These are phyloP conservation scores for Phialophora verrucosa DNA, from an alignment of 2,329 filamentous ascomycete species.

Conservation along the genomic window DNA sequence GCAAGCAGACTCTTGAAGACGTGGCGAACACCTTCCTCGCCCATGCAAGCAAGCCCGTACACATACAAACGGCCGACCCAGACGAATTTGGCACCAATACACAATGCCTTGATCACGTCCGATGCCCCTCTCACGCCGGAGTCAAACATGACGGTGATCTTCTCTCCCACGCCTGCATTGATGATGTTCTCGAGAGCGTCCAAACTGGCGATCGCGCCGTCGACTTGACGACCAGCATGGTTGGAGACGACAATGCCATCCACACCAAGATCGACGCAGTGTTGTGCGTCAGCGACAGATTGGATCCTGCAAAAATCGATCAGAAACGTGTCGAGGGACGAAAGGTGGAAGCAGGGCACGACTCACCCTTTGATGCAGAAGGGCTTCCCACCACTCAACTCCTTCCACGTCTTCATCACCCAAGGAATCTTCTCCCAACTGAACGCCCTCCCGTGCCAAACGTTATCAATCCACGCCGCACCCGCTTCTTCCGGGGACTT, in stretches of 20 bases:
- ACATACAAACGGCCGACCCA: slow-evolving; percentile 66
- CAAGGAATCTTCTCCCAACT: slow-evolving; percentile 71
- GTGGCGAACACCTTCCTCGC: slow-evolving; percentile 65
- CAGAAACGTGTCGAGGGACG: neutral
- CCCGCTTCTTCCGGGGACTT: slow-evolving; percentile 61
- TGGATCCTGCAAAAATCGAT: slow-evolving; percentile 55
- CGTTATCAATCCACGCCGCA: slow-evolving; percentile 67
- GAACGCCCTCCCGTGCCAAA: slow-evolving; percentile 68
- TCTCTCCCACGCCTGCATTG: slow-evolving; percentile 55
- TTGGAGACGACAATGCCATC: slow-evolving; percentile 74
- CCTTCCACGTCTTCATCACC: slow-evolving; percentile 64
- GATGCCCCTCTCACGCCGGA: slow-evolving; percentile 62
- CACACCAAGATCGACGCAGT: slow-evolving; percentile 64
- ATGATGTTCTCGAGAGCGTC: slow-evolving; percentile 66
- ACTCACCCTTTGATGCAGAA: slow-evolving; percentile 68
- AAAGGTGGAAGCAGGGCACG: neutral
- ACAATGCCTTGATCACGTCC: slow-evolving; percentile 66
- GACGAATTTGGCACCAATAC: slow-evolving; percentile 66
- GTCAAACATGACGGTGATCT: slow-evolving; percentile 64
- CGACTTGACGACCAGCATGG: slow-evolving; percentile 71
- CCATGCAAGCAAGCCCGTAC: slow-evolving; percentile 57
- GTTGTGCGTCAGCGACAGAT: slow-evolving; percentile 66
- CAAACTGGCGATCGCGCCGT: slow-evolving; percentile 64
- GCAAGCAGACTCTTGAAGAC: slow-evolving; percentile 67
- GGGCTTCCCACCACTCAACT: slow-evolving; percentile 60